A percentile compares a stretch with the other conserved stretches of the same genome.
Conservation (phyloP, 495 filamentous ascomycete genomes). For the Oleoguttula mirabilis region DNA sequence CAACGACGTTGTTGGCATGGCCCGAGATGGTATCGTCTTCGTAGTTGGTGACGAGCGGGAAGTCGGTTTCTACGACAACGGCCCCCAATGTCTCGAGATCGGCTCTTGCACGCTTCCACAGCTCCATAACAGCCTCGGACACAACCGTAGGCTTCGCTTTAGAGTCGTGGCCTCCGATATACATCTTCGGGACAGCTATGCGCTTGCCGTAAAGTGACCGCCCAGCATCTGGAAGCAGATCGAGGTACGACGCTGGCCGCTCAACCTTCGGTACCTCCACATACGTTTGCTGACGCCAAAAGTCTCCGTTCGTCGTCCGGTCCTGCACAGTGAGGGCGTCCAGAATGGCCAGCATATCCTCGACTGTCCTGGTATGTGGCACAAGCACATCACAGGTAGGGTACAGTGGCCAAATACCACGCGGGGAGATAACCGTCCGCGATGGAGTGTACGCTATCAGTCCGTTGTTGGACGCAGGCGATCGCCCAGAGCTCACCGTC, state of each 20-base stretch:
- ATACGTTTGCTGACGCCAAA: constrained; percentile 27
- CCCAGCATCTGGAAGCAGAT: neutral
- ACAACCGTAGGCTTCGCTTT: constrained; percentile 15
- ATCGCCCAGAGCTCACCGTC: constrained; percentile 25
- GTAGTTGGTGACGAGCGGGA: constrained; percentile 28
- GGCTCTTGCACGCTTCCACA: constrained; percentile 22
- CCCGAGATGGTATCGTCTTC: constrained; percentile 21
- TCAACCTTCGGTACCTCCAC: constrained; percentile 14
- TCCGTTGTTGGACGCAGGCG: constrained; percentile 29
- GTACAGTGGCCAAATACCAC: constrained; percentile 31
- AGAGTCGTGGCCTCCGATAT: constrained; percentile 22
- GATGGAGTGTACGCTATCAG: constrained; percentile 30
- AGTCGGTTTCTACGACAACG: constrained; percentile 26
- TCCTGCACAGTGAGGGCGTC: constrained; percentile 23
- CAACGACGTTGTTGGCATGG: constrained; percentile 22
- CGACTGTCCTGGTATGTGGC: constrained; percentile 25
- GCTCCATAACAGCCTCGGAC: constrained; percentile 18
- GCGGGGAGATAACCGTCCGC: constrained; percentile 24
- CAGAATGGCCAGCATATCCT: constrained; percentile 27
- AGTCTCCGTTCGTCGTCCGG: constrained; percentile 21
- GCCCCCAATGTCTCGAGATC: constrained; percentile 26
- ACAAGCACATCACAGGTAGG: constrained; percentile 29
- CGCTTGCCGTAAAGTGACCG: constrained; percentile 21
- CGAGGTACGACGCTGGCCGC: constrained; percentile 2
- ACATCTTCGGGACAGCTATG: constrained; percentile 27